phyloP scores from a whole-genome alignment of 176 grass and related monocot genomes.

The Juncus effusus region DNA sequence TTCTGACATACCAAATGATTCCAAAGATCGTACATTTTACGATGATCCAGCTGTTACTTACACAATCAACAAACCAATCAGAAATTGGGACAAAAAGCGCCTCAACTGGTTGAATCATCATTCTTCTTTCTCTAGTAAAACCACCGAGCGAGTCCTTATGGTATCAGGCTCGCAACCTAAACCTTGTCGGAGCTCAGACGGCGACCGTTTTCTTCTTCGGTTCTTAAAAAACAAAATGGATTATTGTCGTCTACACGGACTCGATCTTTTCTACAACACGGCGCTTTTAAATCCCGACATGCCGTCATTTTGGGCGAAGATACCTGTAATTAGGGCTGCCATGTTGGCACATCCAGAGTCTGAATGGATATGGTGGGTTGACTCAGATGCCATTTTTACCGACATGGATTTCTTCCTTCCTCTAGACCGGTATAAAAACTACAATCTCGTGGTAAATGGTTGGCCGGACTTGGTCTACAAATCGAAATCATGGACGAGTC shows the following conservation, averaged over 20 bases:
- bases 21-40: constrained; percentile 49
- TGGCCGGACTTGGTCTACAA: constrained; percentile 58
- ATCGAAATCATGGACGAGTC: constrained; percentile 50
- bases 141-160: constrained; percentile 56
- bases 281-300: constrained; percentile 61
- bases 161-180: constrained; percentile 74
- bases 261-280: constrained; percentile 70
- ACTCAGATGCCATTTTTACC: constrained; percentile 89
- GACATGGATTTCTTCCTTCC: constrained; percentile 86
- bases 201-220: constrained; percentile 59
- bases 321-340: constrained; percentile 60
- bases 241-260: constrained; percentile 73
- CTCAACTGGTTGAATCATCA: constrained; percentile 48
- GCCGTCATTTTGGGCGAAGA: constrained; percentile 74
- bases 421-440: constrained; percentile 38
- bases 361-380: constrained; percentile 97
- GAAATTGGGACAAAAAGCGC: constrained; percentile 75
- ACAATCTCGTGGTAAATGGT: constrained; percentile 81
- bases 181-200: constrained; percentile 46
- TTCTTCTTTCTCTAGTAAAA: constrained; percentile 14
- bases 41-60: constrained; percentile 62
- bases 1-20: background rate
- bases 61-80: constrained; percentile 51
- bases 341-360: constrained; percentile 85
- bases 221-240: constrained; percentile 86